These are phyloP conservation scores for Starmerella sp. DNA, from an alignment of 805 yeast genomes.

Conservation along the genomic window DNA sequence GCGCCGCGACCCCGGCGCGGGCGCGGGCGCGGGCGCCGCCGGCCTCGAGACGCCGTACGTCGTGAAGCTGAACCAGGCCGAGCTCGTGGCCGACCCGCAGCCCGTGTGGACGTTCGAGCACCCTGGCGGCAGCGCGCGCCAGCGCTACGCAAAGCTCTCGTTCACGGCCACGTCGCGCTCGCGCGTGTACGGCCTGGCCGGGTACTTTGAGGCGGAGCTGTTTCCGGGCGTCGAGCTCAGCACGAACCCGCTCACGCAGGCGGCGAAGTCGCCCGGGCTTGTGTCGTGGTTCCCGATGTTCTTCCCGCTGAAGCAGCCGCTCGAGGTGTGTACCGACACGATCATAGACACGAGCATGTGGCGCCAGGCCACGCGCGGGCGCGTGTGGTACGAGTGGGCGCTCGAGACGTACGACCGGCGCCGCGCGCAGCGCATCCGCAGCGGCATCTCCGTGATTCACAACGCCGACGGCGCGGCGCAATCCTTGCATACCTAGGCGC, in stretches of 20 bases:
- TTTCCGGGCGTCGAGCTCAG: conserved; percentile 48
- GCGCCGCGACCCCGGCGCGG: neutral
- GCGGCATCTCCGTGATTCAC: conserved; percentile 24
- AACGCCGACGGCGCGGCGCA: conserved; percentile 24
- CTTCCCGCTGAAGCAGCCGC: conserved; percentile 49
- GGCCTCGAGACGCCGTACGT: conserved; percentile 36
- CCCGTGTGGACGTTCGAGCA: conserved; percentile 55
- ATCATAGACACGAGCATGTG: conserved; percentile 44
- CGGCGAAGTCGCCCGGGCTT: conserved; percentile 34
- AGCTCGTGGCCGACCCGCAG: conserved; percentile 36
- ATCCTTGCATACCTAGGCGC: conserved; percentile 4
- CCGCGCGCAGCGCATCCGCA: conserved; percentile 19
- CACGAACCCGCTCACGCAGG: conserved; percentile 35
- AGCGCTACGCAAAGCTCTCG: conserved; percentile 26
- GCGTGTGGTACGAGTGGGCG: conserved; percentile 60
- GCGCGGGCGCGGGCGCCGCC: neutral
- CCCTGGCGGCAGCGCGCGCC: conserved; percentile 29
- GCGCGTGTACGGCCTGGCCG: conserved; percentile 60
- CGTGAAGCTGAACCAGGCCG: conserved; percentile 33
- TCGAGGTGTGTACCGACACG: conserved; percentile 42
- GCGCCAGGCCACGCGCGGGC: conserved; percentile 34
- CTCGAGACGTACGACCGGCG: conserved; percentile 15
- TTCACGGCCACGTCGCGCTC: conserved; percentile 41
- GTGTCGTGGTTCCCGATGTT: conserved; percentile 60
- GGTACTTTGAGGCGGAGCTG: conserved; percentile 62